A percentile compares a stretch with the other conserved stretches of the same genome.
These are phyloP conservation scores for Eucalyptus microcorys DNA, from an alignment of 345 rosid genomes.

Conservation along the genomic window DNA sequence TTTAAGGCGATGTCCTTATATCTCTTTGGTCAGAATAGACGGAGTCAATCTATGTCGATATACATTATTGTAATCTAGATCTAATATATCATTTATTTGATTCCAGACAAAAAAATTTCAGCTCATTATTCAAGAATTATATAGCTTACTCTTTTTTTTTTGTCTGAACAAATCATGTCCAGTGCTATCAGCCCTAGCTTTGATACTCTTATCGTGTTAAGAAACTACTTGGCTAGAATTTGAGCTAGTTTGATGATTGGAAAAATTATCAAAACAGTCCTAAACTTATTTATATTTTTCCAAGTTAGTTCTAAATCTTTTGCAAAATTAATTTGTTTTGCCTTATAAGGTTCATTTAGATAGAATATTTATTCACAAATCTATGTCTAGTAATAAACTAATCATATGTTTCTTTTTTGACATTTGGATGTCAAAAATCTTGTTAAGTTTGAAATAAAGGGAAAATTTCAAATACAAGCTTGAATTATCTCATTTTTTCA, in stretches of 20 bases:
- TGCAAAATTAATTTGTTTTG: background rate
- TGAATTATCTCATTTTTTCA: no score
- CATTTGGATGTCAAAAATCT: background rate
- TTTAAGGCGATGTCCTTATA: no score
- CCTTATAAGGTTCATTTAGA: background rate
- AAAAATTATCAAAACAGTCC: no score
- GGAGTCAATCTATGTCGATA: no score
- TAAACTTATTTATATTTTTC: no score
- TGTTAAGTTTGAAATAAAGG: no score
- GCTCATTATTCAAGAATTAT: no score
- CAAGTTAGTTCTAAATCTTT: rapidly evolving
- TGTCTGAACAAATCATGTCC: background rate
- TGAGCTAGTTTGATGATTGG: background rate
- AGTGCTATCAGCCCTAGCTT: rapidly evolving
- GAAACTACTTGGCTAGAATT: background rate
- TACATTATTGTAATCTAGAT: no score
- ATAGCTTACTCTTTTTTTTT: rapidly evolving
- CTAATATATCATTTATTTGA: background rate
- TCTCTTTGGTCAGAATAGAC: no score
- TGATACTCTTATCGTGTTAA: rapidly evolving
- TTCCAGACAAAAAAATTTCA: background rate
- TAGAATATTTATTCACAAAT: background rate
- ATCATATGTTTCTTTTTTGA: background rate
- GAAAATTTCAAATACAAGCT: rapidly evolving
- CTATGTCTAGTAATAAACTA: background rate